Conservation (phyloP, 2,329 filamentous ascomycete genomes). For the Talaromyces amestolkiae region DNA sequence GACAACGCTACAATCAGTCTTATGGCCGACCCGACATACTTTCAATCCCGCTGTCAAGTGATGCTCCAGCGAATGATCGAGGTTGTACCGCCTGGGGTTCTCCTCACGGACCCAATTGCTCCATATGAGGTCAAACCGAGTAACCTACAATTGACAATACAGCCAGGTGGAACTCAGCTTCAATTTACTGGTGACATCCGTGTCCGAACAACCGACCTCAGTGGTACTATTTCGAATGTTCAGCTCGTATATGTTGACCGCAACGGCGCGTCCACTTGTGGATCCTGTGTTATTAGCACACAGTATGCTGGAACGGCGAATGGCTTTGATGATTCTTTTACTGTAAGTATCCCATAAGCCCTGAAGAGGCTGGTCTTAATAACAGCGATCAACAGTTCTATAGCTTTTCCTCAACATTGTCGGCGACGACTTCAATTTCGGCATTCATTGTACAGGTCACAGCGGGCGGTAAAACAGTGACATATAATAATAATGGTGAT, state of each 20-base stretch:
- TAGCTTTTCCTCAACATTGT: slow-evolving; percentile 11
- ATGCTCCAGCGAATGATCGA: slow-evolving; percentile 18
- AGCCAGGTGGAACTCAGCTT: slow-evolving; percentile 14
- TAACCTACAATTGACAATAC: slow-evolving; percentile 17
- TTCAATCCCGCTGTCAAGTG: slow-evolving; percentile 16
- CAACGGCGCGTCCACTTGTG: slow-evolving; percentile 9
- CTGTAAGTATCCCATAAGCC: not conserved
- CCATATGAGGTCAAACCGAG: slow-evolving; percentile 18
- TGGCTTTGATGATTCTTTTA: slow-evolving; percentile 16
- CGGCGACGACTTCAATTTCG: slow-evolving; percentile 9
- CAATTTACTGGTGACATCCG: slow-evolving; percentile 14
- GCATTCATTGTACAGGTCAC: slow-evolving; percentile 13
- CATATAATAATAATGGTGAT: slow-evolving; percentile 14
- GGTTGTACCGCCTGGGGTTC: slow-evolving; percentile 14
- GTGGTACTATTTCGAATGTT: slow-evolving; percentile 12
- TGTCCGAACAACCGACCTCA: slow-evolving; percentile 14
- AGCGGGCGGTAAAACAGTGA: slow-evolving; percentile 12
- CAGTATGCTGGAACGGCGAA: slow-evolving; percentile 15
- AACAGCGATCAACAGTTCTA: slow-evolving; percentile 12
- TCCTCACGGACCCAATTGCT: slow-evolving; percentile 16
- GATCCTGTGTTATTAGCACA: slow-evolving; percentile 9
- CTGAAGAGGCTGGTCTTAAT: not conserved
- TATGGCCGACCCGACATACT: slow-evolving; percentile 13
- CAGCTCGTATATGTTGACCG: slow-evolving; percentile 17
- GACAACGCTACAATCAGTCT: slow-evolving; percentile 12